phyloP scores from a whole-genome alignment of 2,329 filamentous ascomycete species.

The Seiridium cupressi region DNA sequence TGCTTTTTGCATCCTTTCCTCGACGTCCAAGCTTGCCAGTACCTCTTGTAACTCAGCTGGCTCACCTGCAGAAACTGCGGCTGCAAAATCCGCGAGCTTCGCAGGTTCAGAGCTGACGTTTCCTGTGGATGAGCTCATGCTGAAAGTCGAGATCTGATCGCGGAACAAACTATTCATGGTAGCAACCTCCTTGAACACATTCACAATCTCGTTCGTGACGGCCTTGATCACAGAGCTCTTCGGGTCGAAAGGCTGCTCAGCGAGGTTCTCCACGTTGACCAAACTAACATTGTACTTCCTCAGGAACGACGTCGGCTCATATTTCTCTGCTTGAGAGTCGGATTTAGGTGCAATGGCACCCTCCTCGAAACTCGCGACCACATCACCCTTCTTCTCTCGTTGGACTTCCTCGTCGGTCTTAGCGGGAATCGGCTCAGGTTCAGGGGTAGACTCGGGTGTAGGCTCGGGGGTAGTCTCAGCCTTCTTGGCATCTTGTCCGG shows the following conservation, averaged over 20 bases:
- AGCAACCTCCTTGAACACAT: constrained; percentile 97
- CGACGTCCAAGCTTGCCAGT: constrained; percentile 82
- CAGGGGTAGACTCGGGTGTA: constrained; percentile 50
- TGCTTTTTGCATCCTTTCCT: constrained; percentile 88
- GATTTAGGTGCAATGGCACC: constrained; percentile 60
- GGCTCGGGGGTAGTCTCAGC: constrained; percentile 45
- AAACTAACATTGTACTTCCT: constrained; percentile 90
- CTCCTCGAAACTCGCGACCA: constrained; percentile 97
- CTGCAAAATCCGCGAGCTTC: constrained; percentile 95
- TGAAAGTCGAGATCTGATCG: constrained; percentile 96
- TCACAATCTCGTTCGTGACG: constrained; percentile 95
- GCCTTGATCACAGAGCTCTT: constrained; percentile 87
- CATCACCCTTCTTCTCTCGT: constrained; percentile 80
- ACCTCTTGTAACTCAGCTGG: constrained; percentile 91
- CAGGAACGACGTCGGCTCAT: constrained; percentile 88
- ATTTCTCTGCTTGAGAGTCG: constrained; percentile 52
- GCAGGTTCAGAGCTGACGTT: constrained; percentile 94
- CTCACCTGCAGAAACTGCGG: constrained; percentile 92
- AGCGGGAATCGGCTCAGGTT: constrained; percentile 60
- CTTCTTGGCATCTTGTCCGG: constrained; percentile 54
- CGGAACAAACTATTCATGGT: constrained; percentile 92
- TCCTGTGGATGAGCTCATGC: constrained; percentile 89
- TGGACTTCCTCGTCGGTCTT: constrained; percentile 53
- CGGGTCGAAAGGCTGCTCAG: constrained; percentile 84
- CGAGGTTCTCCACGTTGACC: constrained; percentile 91